phyloP scores from a whole-genome alignment of 495 filamentous ascomycete species.

The Podospora conica region DNA sequence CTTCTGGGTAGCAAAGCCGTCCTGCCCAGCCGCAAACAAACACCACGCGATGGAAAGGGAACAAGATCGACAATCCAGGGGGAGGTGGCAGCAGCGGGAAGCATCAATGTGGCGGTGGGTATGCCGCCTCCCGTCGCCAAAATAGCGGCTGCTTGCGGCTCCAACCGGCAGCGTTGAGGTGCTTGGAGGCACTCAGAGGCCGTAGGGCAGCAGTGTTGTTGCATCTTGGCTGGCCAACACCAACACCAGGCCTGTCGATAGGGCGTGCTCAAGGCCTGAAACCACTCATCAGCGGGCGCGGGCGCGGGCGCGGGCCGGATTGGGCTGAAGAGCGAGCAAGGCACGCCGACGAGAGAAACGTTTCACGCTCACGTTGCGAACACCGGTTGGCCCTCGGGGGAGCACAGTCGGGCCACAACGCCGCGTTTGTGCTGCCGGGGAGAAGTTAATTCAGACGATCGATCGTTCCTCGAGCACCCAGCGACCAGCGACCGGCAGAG shows the following conservation, averaged over 20 bases:
- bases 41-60: conserved; percentile 12
- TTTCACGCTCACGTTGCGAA: conserved; percentile 15
- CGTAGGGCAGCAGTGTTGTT: not conserved
- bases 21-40: too few relatives aligned
- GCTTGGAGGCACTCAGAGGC: not conserved
- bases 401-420: conserved; percentile 12
- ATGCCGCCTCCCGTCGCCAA: conserved; percentile 25
- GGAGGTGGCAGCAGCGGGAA: not conserved
- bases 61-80: not conserved
- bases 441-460: conserved; percentile 21
- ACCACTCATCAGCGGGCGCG: too few relatives aligned
- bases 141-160: conserved; percentile 26
- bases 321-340: not conserved
- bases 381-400: conserved; percentile 7
- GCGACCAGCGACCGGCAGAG: not conserved
- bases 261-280: not conserved
- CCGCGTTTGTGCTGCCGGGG: conserved; percentile 20
- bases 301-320: not conserved
- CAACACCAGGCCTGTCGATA: not conserved
- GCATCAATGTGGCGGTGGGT: conserved; percentile 21
- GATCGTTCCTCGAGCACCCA: not conserved
- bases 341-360: conserved; percentile 1
- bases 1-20: too few relatives aligned
- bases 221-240: not conserved
- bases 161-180: conserved; percentile 14